phyloP scores from a whole-genome alignment of 1,139 yeast genomes.

The Zhuliangozyma blackwelliae region DNA sequence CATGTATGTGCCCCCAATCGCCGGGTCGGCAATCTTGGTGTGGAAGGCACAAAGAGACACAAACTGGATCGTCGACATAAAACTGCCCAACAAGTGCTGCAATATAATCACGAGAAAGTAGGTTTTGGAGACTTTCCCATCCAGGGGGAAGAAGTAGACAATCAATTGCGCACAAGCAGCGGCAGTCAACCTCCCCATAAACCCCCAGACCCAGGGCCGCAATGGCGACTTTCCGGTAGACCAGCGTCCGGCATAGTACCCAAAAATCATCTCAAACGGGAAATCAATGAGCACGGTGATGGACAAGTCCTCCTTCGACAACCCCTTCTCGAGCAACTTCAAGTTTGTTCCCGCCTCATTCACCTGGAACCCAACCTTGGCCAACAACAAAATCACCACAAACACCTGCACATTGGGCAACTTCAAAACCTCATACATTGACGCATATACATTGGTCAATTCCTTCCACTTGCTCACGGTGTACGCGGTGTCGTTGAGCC shows the following conservation, averaged over 20 bases:
- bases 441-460: constrained; percentile 53
- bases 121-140: constrained; percentile 37
- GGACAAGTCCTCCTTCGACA: constrained; percentile 89
- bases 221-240: constrained; percentile 70
- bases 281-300: constrained; percentile 90
- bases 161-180: constrained; percentile 74
- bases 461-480: constrained; percentile 18
- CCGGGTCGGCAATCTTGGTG: constrained; percentile 91
- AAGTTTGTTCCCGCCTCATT: constrained; percentile 94
- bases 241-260: constrained; percentile 96
- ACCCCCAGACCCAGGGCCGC: constrained; percentile 87
- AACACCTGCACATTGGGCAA: constrained; percentile 75
- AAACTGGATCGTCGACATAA: constrained; percentile 93
- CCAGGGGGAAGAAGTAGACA: constrained; percentile 66
- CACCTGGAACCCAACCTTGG: constrained; percentile 91
- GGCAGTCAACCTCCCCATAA: constrained; percentile 74
- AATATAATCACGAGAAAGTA: constrained; percentile 70
- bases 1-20: constrained; percentile 97
- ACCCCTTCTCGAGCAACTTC: constrained; percentile 87
- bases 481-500: constrained; percentile 16
- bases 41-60: constrained; percentile 94
- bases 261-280: constrained; percentile 93
- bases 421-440: constrained; percentile 74
- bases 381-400: constrained; percentile 67
- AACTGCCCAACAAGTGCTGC: constrained; percentile 82